Evolutionary conservation across 164 flowering plant species (phyloP), one percentile per base, ranked within the genome.

Genomic region (Dillenia turbinata): DNA sequence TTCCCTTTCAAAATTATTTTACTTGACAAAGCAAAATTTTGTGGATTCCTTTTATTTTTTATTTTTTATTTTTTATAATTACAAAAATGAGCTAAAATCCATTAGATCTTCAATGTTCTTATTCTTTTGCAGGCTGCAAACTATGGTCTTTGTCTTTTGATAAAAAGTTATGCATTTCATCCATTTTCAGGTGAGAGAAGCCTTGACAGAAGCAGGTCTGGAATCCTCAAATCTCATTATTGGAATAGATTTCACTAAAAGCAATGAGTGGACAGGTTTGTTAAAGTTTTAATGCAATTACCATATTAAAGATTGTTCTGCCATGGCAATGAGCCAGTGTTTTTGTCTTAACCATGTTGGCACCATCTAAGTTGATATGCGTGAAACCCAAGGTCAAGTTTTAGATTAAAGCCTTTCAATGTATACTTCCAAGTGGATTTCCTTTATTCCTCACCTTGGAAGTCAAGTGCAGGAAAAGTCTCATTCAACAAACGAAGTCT

Each of bases 211-310:
- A 61, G 62, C 87, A 40, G 94, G 94, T 54, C 78, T 88, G 9
- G 94, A 88, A 61, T 88, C 90, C 64, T 87, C 90, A 46, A 82
- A 87, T 73, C 81, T 87, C 46, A 85, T 88, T 61, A 10, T 88
- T 56, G 94, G 94, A 52, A 75, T 88, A 48, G 94, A 88, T 77
- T 88, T 88, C 69, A 88, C 90, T 0, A 85, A 85, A 68, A 88
- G 94, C 79, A 88, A 88, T 58, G 90, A 85, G 66, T 88, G 94
- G 94, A 79, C 90, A 78, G 94, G 94, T 88, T 52, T 51, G 74
- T 74, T 24, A n/a, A 53, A 44, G 1, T 33, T 14, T 19, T 19
- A 4, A 26, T 15, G 2, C 50, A 53, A 54, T 46, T 14, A 22
- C 33, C 24, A 24, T 8, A 40, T 52, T 44, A 33, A 19, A 19